Base-by-base conservation (phyloP, 2,329 filamentous ascomycete species). In the Ceratocystis papillata region DNA sequence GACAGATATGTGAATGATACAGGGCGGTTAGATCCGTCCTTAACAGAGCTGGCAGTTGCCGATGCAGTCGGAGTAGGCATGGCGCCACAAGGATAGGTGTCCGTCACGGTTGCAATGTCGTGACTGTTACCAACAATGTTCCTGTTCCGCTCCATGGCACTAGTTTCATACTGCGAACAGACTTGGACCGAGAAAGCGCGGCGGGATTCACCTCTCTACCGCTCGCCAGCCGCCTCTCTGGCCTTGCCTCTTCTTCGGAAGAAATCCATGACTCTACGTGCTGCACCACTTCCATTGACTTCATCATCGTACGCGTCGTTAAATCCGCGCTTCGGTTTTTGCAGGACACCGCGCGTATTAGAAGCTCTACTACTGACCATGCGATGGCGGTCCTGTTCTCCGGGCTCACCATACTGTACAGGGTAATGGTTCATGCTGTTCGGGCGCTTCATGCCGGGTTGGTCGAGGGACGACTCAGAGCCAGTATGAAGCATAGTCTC, bases 251-350 rank as follows among this genome's bases (percentile, higher is more conserved):
- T 84, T 74, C 92, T 83, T 71, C 94, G 83, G 80, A 99, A 99
- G 76, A 97, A 96, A 77, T 99, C 93, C 92, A 99, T 97, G 48
- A 99, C 94, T 73, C 90, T 86, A 74, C 92, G 87, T 15, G 92
- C 91, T 2, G 91, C 89, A 57, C 93, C 93, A 41, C 86, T 86
- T 72, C 91, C 86, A 64, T 86, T 83, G 64, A 80, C 80, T 62
- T 84, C 82, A 70, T 90, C 87, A 68, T 96, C 90, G 74, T 96
- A 96, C 1, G 89, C 90, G 72, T 96, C 91, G 1, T 84, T 87
- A 71, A 99, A 96, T 17, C 60, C 67, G 70, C 91, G 85, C 76
- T 93, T 91, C 74, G 86, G 87, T 78, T 96, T 96, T 72, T 94
- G 88, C 59, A 94, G 78, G 10, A 89, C 84, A 44, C 82, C 84